Conservation (phyloP, 805 yeast genomes). For the Vanderwaltozyma yarrowii region DNA sequence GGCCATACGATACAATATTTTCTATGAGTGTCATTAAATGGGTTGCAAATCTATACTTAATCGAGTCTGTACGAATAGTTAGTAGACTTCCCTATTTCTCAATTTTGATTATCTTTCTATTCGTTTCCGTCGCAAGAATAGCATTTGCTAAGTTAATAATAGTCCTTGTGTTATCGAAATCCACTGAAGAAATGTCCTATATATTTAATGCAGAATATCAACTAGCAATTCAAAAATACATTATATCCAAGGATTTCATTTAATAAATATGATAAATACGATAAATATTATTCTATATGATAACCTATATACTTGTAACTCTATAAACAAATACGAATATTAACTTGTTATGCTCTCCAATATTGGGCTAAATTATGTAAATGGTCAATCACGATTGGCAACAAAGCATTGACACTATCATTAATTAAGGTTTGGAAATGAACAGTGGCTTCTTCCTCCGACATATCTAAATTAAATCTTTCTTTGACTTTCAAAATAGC, state of each 20-base stretch:
- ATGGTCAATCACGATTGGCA: slow-evolving; percentile 93
- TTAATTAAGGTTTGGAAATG: slow-evolving; percentile 92
- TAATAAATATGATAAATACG: background rate
- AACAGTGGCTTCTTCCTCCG: slow-evolving; percentile 90
- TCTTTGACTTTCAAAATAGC: slow-evolving; percentile 89
- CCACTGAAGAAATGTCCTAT: background rate
- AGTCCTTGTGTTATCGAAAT: slow-evolving; percentile 12
- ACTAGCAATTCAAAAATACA: slow-evolving; percentile 6
- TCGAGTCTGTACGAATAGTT: slow-evolving; percentile 51
- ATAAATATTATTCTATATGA: too few species aligned
- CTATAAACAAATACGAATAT: background rate
- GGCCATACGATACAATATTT: slow-evolving; percentile 88
- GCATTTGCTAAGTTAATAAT: slow-evolving; percentile 15
- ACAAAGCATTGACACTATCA: slow-evolving; percentile 85
- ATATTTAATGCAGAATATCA: slow-evolving; percentile 4
- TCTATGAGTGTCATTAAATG: slow-evolving; percentile 50
- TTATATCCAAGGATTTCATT: slow-evolving; percentile 5
- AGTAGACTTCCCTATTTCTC: slow-evolving; percentile 25
- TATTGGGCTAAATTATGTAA: slow-evolving; percentile 94
- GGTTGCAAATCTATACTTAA: slow-evolving; percentile 49
- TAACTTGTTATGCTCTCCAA: slow-evolving; percentile 67
- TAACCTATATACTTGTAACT: background rate
- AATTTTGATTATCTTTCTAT: slow-evolving; percentile 11
- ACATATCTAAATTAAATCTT: slow-evolving; percentile 84
- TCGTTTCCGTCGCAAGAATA: slow-evolving; percentile 13